Base-by-base conservation (phyloP, 192 early-diverging fungal genomes). In the Spinellus fusiger region DNA sequence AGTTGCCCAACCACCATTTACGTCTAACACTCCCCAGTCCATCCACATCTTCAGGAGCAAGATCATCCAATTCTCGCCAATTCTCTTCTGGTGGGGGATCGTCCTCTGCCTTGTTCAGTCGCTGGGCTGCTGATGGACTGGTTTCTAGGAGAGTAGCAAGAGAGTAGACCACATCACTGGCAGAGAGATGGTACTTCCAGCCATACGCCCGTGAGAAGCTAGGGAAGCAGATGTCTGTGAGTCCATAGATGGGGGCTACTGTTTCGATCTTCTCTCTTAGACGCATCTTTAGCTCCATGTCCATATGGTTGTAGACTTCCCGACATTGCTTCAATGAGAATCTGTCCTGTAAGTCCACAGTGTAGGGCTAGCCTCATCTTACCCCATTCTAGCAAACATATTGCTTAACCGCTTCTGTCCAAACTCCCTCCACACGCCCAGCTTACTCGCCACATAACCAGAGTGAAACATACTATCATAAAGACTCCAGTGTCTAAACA, bases 401-500 rank as follows among this genome's bases (percentile, higher is more conserved):
- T 93, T 86, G 16, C 81, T 79, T n/a, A 98, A 72, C 28, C 86
- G 75, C 64, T 85, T 77, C 51, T 90, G 77, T 2, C 95, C 95
- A 22, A 76, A 79, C 58, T 89, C 88, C 22, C 86, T 86, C 95
- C 95, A 98, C 3, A 94, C 85, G 8, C 89, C 94, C 35, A 98
- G 71, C 57, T 86, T 88, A 22, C 88, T 84, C 4, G 87, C 90
- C 6, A 98, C 91, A 59, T 92, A 95, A 9, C 82, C 80, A 46
- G 91, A 94, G 70, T 88, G 87, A 54, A 84, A 88, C 91, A 98
- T 86, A 50, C 88, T 84, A 34, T 89, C 90, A 59, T 87, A 85
- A 3, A 98, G 75, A 44, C 83, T 93, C 95, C 95, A 98, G 62
- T 98, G 95, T 34, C 93, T 77, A 22, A 93, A 81, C 64, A 98